Conservation (phyloP, 2,329 filamentous ascomycete genomes). For the Incumbomyces delicatus region DNA sequence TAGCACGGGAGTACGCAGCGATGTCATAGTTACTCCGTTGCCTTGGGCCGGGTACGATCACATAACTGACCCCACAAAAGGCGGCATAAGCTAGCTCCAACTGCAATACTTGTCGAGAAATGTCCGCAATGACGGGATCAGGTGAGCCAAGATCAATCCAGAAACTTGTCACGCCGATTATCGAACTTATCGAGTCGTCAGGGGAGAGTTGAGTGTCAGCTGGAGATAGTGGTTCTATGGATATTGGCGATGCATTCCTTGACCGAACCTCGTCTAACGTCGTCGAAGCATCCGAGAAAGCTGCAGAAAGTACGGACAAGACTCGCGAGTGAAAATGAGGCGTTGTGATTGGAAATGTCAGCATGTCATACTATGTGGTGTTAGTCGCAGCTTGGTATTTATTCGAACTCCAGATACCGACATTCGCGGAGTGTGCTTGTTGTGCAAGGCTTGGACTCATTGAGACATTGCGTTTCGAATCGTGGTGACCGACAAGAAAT, state of each 20-base stretch:
- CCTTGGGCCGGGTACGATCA: conserved; percentile 71
- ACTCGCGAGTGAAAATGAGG: conserved; percentile 51
- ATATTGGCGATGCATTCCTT: conserved; percentile 32
- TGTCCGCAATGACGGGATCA: conserved; percentile 70
- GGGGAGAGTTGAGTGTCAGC: conserved; percentile 58
- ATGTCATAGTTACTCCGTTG: conserved; percentile 32
- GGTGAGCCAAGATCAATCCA: conserved; percentile 87
- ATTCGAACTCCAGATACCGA: conserved; percentile 24
- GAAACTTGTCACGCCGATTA: conserved; percentile 70
- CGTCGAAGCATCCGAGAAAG: conserved; percentile 36
- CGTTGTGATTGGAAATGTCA: conserved; percentile 54
- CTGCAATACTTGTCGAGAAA: conserved; percentile 82
- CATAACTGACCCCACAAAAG: conserved; percentile 79
- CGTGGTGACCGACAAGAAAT: conserved; percentile 55
- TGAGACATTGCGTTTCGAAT: conserved; percentile 41
- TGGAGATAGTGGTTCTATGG: conserved; percentile 32
- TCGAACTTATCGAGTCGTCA: conserved; percentile 68
- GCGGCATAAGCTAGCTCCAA: conserved; percentile 90
- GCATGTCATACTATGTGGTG: conserved; percentile 51
- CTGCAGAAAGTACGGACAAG: conserved; percentile 42
- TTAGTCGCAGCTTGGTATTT: conserved; percentile 10
- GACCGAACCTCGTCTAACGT: conserved; percentile 29
- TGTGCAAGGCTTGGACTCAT: conserved; percentile 43
- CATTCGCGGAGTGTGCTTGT: conserved; percentile 48
- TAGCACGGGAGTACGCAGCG: conserved; percentile 70